phyloP scores from a whole-genome alignment of 345 rosid species.

The Boechera stricta region DNA sequence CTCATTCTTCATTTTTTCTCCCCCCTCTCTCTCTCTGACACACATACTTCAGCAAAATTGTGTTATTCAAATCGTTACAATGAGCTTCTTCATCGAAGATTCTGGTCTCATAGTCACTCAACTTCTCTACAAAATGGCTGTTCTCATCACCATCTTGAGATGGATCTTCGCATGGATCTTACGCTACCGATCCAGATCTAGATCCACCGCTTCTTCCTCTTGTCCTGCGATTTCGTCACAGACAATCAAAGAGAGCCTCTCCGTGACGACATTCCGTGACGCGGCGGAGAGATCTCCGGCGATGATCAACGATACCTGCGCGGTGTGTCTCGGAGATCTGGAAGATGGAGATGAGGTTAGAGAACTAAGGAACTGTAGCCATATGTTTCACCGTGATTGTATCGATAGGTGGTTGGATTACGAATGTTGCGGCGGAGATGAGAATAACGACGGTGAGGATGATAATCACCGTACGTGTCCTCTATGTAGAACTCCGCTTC shows the following conservation, averaged over 20 bases:
- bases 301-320: conserved; percentile 63
- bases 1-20: conserved; percentile 34
- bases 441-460: conserved; percentile 43
- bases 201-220: conserved; percentile 30
- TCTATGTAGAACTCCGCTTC: conserved; percentile 82
- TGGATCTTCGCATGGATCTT: conserved; percentile 73
- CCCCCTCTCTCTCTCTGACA: conserved; percentile 28
- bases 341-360: conserved; percentile 65
- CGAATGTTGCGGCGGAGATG: conserved; percentile 54
- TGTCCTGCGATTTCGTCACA: conserved; percentile 50
- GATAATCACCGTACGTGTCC: conserved; percentile 78
- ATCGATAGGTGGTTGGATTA: conserved; percentile 88
- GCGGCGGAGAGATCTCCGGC: conserved; percentile 48
- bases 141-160: conserved; percentile 65
- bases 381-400: conserved; percentile 89
- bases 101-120: conserved; percentile 61
- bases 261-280: conserved; percentile 64
- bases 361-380: conserved; percentile 84
- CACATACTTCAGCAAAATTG: not conserved
- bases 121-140: conserved; percentile 76
- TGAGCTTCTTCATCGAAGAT: conserved; percentile 75
- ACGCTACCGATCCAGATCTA: conserved; percentile 52
- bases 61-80: conserved; percentile 3
- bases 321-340: conserved; percentile 73
- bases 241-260: conserved; percentile 61